A percentile compares a stretch with the other conserved stretches of the same genome.
Evolutionary conservation across 176 grass and related monocot species (phyloP).

Genomic region (Ensete glaucum): DNA sequence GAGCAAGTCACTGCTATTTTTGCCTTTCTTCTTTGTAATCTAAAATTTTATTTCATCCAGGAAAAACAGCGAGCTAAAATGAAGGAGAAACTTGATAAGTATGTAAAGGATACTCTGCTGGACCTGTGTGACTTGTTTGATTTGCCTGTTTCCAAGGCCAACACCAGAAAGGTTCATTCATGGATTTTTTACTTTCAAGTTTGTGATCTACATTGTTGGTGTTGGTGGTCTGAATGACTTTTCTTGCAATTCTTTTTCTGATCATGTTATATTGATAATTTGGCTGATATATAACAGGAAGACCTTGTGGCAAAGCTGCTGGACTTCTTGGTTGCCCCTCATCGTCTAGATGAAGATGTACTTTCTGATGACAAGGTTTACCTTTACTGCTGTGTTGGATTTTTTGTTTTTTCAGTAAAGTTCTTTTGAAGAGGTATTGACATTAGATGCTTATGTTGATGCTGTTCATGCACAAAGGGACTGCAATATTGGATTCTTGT

Average conservation of each 20-base stretch:
- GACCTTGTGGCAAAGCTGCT: slow-evolving; percentile 74
- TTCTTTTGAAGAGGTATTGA: not conserved
- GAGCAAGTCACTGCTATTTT: not conserved
- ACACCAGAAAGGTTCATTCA: slow-evolving; percentile 64
- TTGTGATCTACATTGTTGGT: not conserved
- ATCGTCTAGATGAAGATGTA: slow-evolving; percentile 33
- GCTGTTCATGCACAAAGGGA: not conserved
- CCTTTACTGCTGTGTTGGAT: slow-evolving; percentile 1
- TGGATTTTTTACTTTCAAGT: slow-evolving; percentile 20
- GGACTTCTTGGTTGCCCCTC: slow-evolving; percentile 92
- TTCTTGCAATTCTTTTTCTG: not conserved
- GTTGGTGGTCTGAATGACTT: not conserved
- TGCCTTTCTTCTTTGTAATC: slow-evolving; percentile 5
- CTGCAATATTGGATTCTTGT: not conserved
- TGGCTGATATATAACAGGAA: slow-evolving; percentile 40
- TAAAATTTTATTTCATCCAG: slow-evolving; percentile 37
- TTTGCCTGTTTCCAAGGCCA: slow-evolving; percentile 70
- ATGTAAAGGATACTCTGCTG: slow-evolving; percentile 58
- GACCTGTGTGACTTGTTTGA: slow-evolving; percentile 82
- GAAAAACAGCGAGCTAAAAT: slow-evolving; percentile 93
- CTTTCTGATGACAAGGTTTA: slow-evolving; percentile 46
- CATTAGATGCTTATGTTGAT: not conserved
- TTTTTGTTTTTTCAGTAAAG: not conserved
- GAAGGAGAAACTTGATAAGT: slow-evolving; percentile 98
- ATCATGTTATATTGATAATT: not conserved